A percentile compares a stretch with the other conserved stretches of the same genome.
phyloP scores from a whole-genome alignment of 352 stramenopile genomes.

The Phytophthora aleatoria region DNA sequence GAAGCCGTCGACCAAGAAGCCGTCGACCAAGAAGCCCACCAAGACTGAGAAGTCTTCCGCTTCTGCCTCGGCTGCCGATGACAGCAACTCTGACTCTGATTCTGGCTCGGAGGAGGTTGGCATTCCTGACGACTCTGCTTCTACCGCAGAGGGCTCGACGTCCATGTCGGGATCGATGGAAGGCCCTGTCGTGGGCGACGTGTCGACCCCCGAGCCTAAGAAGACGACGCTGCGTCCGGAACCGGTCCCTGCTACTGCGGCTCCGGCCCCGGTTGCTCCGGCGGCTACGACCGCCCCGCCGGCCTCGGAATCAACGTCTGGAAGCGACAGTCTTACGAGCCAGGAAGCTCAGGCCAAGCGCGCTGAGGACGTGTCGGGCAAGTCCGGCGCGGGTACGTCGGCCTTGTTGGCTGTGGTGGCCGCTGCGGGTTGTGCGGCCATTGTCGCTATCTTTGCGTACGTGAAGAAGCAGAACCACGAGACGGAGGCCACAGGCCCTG shows the following conservation, averaged over 20 bases:
- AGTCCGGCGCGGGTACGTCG: slow-evolving; percentile 5
- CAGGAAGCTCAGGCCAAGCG: slow-evolving; percentile 54
- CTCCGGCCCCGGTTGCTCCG: slow-evolving; percentile 14
- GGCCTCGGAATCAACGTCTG: slow-evolving; percentile 11
- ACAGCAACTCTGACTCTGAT: slow-evolving; percentile 15
- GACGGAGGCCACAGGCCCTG: slow-evolving; percentile 20
- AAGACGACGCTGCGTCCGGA: slow-evolving; percentile 29
- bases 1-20: slow-evolving; percentile 33
- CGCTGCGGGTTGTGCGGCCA: slow-evolving; percentile 39
- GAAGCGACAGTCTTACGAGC: slow-evolving; percentile 34
- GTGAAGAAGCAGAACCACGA: slow-evolving; percentile 46
- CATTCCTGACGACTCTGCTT: slow-evolving; percentile 4
- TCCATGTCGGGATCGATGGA: slow-evolving; percentile 32
- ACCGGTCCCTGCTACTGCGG: slow-evolving; percentile 15
- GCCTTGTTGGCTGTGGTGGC: slow-evolving; percentile 26
- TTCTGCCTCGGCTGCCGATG: not conserved
- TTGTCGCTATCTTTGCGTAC: slow-evolving; percentile 63
- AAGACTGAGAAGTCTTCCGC: slow-evolving; percentile 12
- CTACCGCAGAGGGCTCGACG: slow-evolving; percentile 6
- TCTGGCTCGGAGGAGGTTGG: slow-evolving; percentile 24
- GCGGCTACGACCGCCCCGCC: slow-evolving; percentile 11
- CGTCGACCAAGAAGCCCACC: slow-evolving; percentile 23
- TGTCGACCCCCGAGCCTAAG: slow-evolving; percentile 19
- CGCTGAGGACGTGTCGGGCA: slow-evolving; percentile 41
- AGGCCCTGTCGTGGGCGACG: slow-evolving; percentile 43